Conservation (phyloP, 768 basidiomycete genomes). For the Agaricus sinodeliciosus region DNA sequence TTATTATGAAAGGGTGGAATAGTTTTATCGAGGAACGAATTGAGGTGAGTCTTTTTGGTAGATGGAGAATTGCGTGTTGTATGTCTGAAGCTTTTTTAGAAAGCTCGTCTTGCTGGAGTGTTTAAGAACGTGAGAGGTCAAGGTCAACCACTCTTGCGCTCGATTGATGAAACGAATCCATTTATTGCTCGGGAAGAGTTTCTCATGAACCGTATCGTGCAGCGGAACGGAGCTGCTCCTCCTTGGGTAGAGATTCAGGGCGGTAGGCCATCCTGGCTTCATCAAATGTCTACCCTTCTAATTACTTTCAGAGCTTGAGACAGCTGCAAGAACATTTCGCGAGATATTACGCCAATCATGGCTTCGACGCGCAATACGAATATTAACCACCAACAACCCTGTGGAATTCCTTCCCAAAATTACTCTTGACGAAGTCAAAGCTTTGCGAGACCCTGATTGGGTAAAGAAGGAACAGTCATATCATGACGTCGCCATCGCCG, state of each 20-base stretch:
- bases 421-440: conserved; percentile 28
- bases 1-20: conserved; percentile 67
- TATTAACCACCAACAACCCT: conserved; percentile 41
- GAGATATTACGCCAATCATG: conserved; percentile 59
- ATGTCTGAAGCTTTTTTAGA: conserved; percentile 27
- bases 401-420: conserved; percentile 28
- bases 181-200: conserved; percentile 74
- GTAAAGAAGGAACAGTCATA: conserved; percentile 59
- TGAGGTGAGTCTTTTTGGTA: conserved; percentile 41
- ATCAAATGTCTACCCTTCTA: neutral
- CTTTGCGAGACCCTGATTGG: conserved; percentile 64
- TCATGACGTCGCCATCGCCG: conserved; percentile 60
- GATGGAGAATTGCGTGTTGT: neutral
- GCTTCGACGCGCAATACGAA: conserved; percentile 69
- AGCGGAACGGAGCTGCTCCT: conserved; percentile 75
- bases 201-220: conserved; percentile 80
- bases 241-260: conserved; percentile 83
- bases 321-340: conserved; percentile 54
- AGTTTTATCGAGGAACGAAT: conserved; percentile 74
- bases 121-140: conserved; percentile 72
- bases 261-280: conserved; percentile 31
- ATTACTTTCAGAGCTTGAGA: conserved; percentile 52
- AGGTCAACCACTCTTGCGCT: conserved; percentile 32
- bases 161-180: conserved; percentile 39
- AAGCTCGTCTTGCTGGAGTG: conserved; percentile 57